Evolutionary conservation across 495 filamentous ascomycete species (phyloP).

Genomic region (Aspergillus hancockii): DNA sequence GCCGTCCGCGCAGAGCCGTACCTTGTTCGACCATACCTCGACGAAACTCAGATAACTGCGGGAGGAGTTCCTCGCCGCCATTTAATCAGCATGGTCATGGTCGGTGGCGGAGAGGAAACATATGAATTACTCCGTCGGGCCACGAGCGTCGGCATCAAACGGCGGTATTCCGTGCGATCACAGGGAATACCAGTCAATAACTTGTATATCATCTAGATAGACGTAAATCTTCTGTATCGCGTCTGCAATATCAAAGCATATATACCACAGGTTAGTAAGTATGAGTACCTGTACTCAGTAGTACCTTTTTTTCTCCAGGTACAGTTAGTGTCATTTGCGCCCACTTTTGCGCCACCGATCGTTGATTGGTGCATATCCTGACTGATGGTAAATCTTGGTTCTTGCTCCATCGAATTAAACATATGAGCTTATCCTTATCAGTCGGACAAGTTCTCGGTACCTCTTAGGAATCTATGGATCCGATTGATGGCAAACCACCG

Average conservation of each 20-base stretch:
- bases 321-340: background rate
- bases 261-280: background rate
- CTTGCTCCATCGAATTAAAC: too few relatives aligned
- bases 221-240: background rate
- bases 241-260: background rate
- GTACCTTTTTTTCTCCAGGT: background rate
- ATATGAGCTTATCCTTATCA: too few relatives aligned
- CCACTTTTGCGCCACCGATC: background rate
- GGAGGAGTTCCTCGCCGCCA: constrained; percentile 71
- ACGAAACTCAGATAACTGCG: constrained; percentile 70
- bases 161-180: constrained; percentile 78
- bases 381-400: too few relatives aligned
- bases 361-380: too few relatives aligned
- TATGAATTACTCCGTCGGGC: constrained; percentile 63
- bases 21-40: constrained; percentile 73
- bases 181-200: constrained; percentile 79
- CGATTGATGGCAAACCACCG: too few relatives aligned
- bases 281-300: background rate
- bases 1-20: constrained; percentile 42
- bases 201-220: constrained; percentile 65
- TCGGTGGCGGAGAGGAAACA: constrained; percentile 70
- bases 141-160: constrained; percentile 66
- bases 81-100: constrained; percentile 81
- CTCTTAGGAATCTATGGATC: too few relatives aligned
- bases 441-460: too few relatives aligned